Base-by-base conservation (phyloP, 768 basidiomycete species). In the Roridomyces roridus region DNA sequence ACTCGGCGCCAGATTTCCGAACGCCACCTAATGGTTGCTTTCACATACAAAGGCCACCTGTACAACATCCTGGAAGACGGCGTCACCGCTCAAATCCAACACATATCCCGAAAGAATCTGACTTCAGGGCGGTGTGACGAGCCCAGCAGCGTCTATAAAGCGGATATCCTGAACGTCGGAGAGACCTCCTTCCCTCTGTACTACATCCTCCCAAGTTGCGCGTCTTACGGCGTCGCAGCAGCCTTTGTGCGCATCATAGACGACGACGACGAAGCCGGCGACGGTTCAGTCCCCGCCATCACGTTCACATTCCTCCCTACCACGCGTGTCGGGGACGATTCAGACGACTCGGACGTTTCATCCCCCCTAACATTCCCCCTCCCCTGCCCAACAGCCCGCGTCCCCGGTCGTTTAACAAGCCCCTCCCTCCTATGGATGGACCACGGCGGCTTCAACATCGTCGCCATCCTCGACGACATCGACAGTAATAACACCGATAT, bases 361-460 rank as follows among this genome's bases (percentile, higher is more conserved):
- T 54, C 61, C 4, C 60, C 60, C 5, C 54, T 62, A 15, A 36
- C 24, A 7, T 62, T 62, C 43, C 21, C 15, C 34, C 11, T 26
- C 0, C 37, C 37, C 3, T 46, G 46, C 39, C 28, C 24, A 1
- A 49, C 43, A 15, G 28, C 14, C 12, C 35, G 17, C 7, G n/a
- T 52, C 15, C 21, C 28, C 9, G 52, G 47, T 7, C 4, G 3
- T 18, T 34, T 50, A 4, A 1, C 15, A 0, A 21, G 35, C 26
- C 11, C 37, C 11, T 3, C 26, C 4, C 55, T 55, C 4, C 45
- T 62, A 6, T 57, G 56, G 56, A 36, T 55, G 24, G 61, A 62
- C 45, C 56, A 62, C 43, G 47, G 61, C 17, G 61, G 61, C 18
- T 48, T 41, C 21, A 58, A 58, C 23, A 39, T 55, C 4, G 36